These are phyloP conservation scores for Macrolepiota dolichaula DNA, from an alignment of 768 basidiomycete genomes.

Conservation along the genomic window DNA sequence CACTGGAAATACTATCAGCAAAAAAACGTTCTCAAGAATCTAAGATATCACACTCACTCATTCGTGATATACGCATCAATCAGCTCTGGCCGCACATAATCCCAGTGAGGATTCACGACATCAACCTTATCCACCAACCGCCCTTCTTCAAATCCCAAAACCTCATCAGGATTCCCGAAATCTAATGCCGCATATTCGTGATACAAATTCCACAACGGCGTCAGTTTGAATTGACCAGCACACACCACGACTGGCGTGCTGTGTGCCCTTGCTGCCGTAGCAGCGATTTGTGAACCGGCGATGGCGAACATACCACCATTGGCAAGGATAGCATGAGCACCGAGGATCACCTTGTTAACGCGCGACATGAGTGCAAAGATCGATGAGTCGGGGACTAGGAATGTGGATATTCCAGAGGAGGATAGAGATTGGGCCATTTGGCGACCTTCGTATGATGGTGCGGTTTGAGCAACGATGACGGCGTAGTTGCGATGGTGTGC, in stretches of 20 bases:
- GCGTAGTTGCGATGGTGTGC: slow-evolving; percentile 90
- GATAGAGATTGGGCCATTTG: slow-evolving; percentile 83
- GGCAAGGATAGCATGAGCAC: slow-evolving; percentile 93
- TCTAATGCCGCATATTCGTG: slow-evolving; percentile 83
- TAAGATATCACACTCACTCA: slow-evolving; percentile 59
- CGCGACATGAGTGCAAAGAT: slow-evolving; percentile 96
- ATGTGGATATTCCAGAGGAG: slow-evolving; percentile 82
- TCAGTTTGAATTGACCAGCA: slow-evolving; percentile 95
- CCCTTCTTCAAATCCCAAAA: slow-evolving; percentile 75
- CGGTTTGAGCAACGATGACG: slow-evolving; percentile 94
- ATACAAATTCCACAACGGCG: slow-evolving; percentile 86
- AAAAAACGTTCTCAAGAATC: not conserved
- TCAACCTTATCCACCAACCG: slow-evolving; percentile 83
- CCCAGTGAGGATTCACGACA: slow-evolving; percentile 94
- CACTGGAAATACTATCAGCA: slow-evolving; percentile 44
- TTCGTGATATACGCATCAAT: slow-evolving; percentile 95
- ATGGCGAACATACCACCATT: slow-evolving; percentile 95
- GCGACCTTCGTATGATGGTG: slow-evolving; percentile 86
- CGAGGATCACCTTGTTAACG: slow-evolving; percentile 94
- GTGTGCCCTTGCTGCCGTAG: slow-evolving; percentile 85
- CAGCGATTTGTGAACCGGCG: slow-evolving; percentile 80
- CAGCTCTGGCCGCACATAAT: slow-evolving; percentile 90
- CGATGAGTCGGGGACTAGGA: slow-evolving; percentile 94
- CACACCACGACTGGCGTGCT: slow-evolving; percentile 91
- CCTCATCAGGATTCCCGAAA: slow-evolving; percentile 63